Evolutionary conservation across 805 yeast species (phyloP).

Genomic region (Candida coquimbonensis): DNA sequence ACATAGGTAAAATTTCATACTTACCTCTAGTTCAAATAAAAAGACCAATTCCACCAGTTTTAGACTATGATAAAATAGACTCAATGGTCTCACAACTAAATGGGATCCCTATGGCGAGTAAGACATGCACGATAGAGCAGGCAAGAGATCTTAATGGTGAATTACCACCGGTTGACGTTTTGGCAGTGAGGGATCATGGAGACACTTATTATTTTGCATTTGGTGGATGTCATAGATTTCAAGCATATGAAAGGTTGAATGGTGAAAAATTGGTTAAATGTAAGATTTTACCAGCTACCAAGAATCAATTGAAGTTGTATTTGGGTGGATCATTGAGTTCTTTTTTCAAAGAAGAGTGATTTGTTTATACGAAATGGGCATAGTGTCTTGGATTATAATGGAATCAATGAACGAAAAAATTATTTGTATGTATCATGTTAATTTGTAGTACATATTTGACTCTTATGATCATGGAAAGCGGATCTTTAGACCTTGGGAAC

Average conservation of each 20-base stretch:
- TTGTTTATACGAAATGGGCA: too few relatives aligned
- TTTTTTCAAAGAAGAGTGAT: constrained; percentile 15
- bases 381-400: too few relatives aligned
- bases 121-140: constrained; percentile 44
- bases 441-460: too few relatives aligned
- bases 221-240: constrained; percentile 88
- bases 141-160: constrained; percentile 42
- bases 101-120: constrained; percentile 57
- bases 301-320: constrained; percentile 57
- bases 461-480: too few relatives aligned
- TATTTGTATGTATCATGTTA: too few relatives aligned
- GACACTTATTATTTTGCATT: constrained; percentile 66
- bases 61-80: constrained; percentile 66
- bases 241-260: constrained; percentile 62
- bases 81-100: constrained; percentile 69
- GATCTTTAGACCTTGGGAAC: too few relatives aligned
- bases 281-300: constrained; percentile 69
- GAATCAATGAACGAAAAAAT: too few relatives aligned
- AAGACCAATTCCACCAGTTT: constrained; percentile 81
- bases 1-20: constrained; percentile 42
- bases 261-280: constrained; percentile 53
- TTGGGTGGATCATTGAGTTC: constrained; percentile 62
- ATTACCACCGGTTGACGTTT: constrained; percentile 77
- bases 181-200: constrained; percentile 59
- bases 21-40: constrained; percentile 63